These are phyloP conservation scores for Bidens hawaiensis DNA, from an alignment of 140 eudicot species.

Conservation along the genomic window DNA sequence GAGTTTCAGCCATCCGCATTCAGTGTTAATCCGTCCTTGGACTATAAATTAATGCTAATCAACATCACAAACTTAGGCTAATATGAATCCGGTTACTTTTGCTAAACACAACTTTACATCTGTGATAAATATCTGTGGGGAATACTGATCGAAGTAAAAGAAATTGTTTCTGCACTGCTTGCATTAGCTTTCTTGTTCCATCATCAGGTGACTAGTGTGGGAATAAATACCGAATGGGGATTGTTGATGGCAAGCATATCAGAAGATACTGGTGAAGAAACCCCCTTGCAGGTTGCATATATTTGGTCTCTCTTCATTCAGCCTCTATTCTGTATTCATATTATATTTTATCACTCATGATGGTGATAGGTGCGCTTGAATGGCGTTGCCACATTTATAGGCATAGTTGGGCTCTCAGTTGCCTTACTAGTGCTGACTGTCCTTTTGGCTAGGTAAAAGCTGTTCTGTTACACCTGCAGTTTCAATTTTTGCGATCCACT, in stretches of 20 bases:
- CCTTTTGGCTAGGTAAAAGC: conserved; percentile 65
- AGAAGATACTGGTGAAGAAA: conserved; percentile 97
- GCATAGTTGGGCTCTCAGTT: conserved; percentile 87
- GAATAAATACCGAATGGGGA: conserved; percentile 99
- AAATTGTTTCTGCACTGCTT: background rate
- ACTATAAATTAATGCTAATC: too few species aligned
- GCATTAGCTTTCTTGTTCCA: background rate
- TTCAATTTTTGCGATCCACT: background rate
- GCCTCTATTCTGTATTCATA: background rate
- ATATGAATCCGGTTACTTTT: too few species aligned
- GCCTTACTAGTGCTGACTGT: conserved; percentile 65
- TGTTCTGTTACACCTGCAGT: background rate
- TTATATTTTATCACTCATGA: conserved; percentile 8
- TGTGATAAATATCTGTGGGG: too few species aligned
- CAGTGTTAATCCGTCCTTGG: too few species aligned
- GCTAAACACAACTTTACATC: too few species aligned
- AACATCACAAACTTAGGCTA: too few species aligned
- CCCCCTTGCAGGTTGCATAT: conserved; percentile 82
- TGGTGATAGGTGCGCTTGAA: conserved; percentile 77
- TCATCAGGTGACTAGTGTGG: conserved; percentile 87
- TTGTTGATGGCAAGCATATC: conserved; percentile 93
- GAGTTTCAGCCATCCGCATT: too few species aligned
- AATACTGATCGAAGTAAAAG: too few species aligned
- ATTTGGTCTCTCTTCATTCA: conserved; percentile 1
- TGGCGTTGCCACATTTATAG: conserved; percentile 97